Conservation (phyloP, 73 alveolate species). For the Chromera velia region DNA sequence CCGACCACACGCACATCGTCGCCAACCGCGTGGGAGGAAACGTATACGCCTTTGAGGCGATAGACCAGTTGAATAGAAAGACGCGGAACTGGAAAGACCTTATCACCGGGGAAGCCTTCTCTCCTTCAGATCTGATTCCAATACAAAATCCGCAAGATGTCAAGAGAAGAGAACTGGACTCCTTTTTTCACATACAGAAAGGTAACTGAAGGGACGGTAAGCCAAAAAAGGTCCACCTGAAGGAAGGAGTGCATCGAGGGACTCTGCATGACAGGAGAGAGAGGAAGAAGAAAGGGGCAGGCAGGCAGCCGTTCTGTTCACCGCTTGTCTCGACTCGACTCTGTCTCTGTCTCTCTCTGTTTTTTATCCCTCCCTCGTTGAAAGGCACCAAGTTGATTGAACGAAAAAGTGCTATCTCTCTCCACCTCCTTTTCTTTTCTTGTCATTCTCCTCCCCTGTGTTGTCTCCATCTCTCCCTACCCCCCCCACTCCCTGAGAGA, state of each 20-base stretch:
- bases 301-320: too few species aligned
- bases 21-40: constrained; percentile 15
- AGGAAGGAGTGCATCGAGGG: not conserved
- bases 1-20: constrained; percentile 38
- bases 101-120: constrained; percentile 37
- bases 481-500: too few species aligned
- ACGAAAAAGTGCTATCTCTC: too few species aligned
- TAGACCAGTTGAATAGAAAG: constrained; percentile 36
- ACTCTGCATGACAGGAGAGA: not conserved
- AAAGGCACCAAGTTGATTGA: too few species aligned
- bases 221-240: not conserved
- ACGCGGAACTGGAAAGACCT: constrained; percentile 40
- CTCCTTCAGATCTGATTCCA: constrained; percentile 23
- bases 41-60: constrained; percentile 39
- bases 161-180: not conserved
- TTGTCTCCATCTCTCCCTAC: too few species aligned
- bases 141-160: not conserved
- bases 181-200: not conserved
- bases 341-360: too few species aligned
- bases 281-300: not conserved
- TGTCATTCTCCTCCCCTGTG: too few species aligned
- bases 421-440: too few species aligned
- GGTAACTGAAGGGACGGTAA: not conserved
- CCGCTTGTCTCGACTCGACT: too few species aligned
- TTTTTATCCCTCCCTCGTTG: too few species aligned